Percentiles rank a stretch among this genome's conserved stretches.
Evolutionary conservation across 805 yeast genomes (phyloP).

Genomic region (Lipomyces orientalis): DNA sequence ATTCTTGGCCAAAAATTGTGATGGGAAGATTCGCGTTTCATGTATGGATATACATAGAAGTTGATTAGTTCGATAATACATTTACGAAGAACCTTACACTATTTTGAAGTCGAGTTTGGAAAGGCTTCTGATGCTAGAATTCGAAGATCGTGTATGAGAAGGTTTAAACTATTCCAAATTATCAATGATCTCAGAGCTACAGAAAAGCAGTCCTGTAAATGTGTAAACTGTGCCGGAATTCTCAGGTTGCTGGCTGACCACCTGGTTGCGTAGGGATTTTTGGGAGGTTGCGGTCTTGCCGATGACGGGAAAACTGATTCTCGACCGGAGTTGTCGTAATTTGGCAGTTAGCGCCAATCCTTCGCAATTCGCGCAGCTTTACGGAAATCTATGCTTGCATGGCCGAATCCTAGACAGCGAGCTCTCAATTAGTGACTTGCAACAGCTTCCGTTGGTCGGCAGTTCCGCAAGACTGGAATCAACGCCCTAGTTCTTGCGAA

Average conservation of each 20-base stretch:
- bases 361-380: not conserved
- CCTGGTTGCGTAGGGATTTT: too few species aligned
- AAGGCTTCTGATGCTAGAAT: not conserved
- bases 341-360: too few species aligned
- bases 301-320: too few species aligned
- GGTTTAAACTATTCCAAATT: too few species aligned
- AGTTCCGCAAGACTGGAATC: not conserved
- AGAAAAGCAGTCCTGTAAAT: too few species aligned
- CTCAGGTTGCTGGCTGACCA: too few species aligned
- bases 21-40: not conserved
- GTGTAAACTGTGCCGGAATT: too few species aligned
- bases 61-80: not conserved
- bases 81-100: not conserved
- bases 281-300: too few species aligned
- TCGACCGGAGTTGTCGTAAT: too few species aligned
- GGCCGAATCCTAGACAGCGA: not conserved
- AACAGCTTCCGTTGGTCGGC: not conserved
- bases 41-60: not conserved
- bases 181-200: too few species aligned
- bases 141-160: too few species aligned
- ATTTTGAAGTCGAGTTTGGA: not conserved
- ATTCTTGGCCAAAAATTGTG: not conserved
- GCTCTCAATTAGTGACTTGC: not conserved
- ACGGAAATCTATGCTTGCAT: not conserved
- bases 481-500: not conserved